A percentile compares a stretch with the other conserved stretches of the same genome.
phyloP scores from a whole-genome alignment of 441 rosid species.

The Arabidopsis hybrid region DNA sequence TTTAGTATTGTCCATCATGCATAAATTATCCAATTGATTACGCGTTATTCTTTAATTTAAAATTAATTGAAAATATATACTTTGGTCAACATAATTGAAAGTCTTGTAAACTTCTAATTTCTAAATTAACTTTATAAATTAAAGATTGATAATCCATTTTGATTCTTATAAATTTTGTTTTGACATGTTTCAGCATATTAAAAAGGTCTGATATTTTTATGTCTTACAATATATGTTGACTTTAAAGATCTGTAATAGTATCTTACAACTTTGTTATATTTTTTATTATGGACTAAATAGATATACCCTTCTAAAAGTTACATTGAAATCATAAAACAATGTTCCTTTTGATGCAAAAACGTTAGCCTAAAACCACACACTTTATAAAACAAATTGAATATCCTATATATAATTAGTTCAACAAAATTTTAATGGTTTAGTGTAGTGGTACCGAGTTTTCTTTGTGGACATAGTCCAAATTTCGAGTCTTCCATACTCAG shows the following conservation, averaged over 20 bases:
- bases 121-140: neutral
- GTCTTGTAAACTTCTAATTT: neutral
- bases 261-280: neutral
- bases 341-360: neutral
- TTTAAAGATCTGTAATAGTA: neutral
- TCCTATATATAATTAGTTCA: neutral
- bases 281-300: neutral
- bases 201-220: neutral
- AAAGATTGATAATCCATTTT: neutral
- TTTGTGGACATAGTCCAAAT: neutral
- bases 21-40: neutral
- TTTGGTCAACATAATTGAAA: neutral
- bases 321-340: neutral
- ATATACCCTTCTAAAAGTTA: neutral
- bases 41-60: neutral
- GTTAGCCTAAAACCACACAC: neutral
- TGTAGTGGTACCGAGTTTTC: neutral
- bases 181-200: neutral
- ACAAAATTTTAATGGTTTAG: neutral
- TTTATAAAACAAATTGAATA: neutral
- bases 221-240: neutral
- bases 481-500: neutral
- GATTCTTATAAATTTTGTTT: neutral
- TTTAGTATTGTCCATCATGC: conserved; percentile 11
- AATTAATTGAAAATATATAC: neutral